Base-by-base conservation (phyloP, 768 basidiomycete species). In the Trametes sanguinea region DNA sequence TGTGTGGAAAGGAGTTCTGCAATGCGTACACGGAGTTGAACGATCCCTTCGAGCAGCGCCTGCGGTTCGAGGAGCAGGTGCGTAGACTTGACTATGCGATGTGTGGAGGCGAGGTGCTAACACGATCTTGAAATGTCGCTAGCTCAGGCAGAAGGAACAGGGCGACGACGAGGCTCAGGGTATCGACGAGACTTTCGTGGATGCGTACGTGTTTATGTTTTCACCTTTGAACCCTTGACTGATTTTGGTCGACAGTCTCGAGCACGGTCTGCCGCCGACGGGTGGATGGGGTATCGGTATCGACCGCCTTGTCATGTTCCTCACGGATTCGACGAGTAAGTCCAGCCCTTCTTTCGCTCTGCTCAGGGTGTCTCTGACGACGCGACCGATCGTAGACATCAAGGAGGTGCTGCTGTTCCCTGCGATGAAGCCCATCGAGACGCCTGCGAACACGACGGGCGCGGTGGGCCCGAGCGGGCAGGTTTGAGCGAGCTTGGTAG, bases 21-120 rank as follows among this genome's bases (percentile, higher is more conserved):
- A 98, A 99, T 71, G 96, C 97, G 27, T 99, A 99, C 75, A 99
- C 97, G 44, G 97, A 99, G 81, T 85, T 99, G 82, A 99, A 99
- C 78, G 97, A 99, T 77, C 97, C 94, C 0, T 96, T 95, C 72
- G 93, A 95, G 75, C 97, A 99, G 77, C 83, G 95, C 39, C 78
- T 93, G 70, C 87, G 97, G 65, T 99, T 99, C 76, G 94, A 96
- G 76, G 97, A 98, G 75, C 92, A 94, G 83, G 86, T 87, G 30
- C 45, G 76, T 62, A 1, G 17, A 22, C 2, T 37, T 33, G 0
- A 6, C 30, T 47, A 52, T 27, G 27, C 27, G 13, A 6, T 14
- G 3, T 45, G 16, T 52, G 7, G 14, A 62, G 51, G 27, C 54
- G 11, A 42, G 0, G 42, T 14, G n/a, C 51, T 58, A 46, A 56